Evolutionary conservation across 768 basidiomycete genomes (phyloP).

Genomic region (Russula olivacea): DNA sequence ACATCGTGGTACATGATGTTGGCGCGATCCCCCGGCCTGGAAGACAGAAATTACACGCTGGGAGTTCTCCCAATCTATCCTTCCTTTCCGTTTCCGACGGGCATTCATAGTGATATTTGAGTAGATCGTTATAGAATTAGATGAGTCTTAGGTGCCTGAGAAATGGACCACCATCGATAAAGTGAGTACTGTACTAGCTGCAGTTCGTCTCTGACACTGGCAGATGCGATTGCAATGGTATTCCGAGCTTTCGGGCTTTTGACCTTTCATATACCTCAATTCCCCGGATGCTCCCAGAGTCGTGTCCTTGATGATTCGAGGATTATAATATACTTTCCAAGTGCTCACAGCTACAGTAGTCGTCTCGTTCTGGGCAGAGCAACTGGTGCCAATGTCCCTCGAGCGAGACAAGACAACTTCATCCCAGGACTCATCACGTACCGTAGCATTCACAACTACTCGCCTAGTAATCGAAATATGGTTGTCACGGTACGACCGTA

Average conservation of each 20-base stretch:
- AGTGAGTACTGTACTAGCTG: no score
- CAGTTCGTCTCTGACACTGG: no score
- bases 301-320: background rate
- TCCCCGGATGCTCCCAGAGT: background rate
- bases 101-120: no score
- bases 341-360: background rate
- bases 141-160: background rate
- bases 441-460: background rate
- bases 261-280: background rate
- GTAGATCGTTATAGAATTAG: no score
- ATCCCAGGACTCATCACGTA: background rate
- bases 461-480: no score
- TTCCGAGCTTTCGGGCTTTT: background rate
- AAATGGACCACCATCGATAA: background rate
- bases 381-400: background rate
- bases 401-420: background rate
- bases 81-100: no score
- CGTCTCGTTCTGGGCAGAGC: background rate
- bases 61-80: no score
- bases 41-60: no score
- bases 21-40: no score
- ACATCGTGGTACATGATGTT: no score
- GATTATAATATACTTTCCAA: background rate
- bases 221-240: no score
- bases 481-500: no score